Base-by-base conservation (phyloP, 2,329 filamentous ascomycete species). In the Aspergillus brunneoviolaceus region DNA sequence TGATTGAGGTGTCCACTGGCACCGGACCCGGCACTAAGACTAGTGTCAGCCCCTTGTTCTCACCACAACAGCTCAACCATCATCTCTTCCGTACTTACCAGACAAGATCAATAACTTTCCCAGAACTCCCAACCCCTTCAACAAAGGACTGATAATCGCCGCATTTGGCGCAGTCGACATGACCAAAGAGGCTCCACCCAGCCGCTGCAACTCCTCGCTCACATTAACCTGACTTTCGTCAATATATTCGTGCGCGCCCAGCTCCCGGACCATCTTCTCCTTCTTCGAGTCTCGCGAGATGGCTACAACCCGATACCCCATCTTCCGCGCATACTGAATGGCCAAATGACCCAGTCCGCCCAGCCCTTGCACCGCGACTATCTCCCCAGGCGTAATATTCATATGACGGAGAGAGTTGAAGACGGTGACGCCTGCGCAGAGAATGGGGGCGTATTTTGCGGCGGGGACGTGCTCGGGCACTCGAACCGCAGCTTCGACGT, bases 231-330 rank as follows among this genome's bases (percentile, higher is more conserved):
- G 71, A 59, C 70, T 76, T 4, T 50, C 59, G 39, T 70, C 62
- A 57, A 87, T 79, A 67, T 84, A 87, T 55, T 85, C 82, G 58
- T 80, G 81, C 0, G 85, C 85, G 6, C 85, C 85, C 10, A 87
- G 75, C 63, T 84, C 65, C 49, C 76, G 76, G 0, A 82, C 84
- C 64, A 84, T 83, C 52, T 80, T 74, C 65, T 82, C 81, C 76
- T 87, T 87, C 23, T 72, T 69, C 1, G 70, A 71, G 53, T 79
- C 81, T 1, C 80, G 75, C 0, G 81, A 84, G 16, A 85, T 70
- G 1, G 81, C 83, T 9, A 84, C 80, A 6, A 81, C 82, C 14
- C 79, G 75, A 69, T 77, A 84, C 10, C 83, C 82, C 76, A 84
- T 80, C 56, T 80, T 80, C 19, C 77, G 74, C 0, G 81, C 77